phyloP scores from a whole-genome alignment of 495 filamentous ascomycete species.

The Penicillium argentinense region DNA sequence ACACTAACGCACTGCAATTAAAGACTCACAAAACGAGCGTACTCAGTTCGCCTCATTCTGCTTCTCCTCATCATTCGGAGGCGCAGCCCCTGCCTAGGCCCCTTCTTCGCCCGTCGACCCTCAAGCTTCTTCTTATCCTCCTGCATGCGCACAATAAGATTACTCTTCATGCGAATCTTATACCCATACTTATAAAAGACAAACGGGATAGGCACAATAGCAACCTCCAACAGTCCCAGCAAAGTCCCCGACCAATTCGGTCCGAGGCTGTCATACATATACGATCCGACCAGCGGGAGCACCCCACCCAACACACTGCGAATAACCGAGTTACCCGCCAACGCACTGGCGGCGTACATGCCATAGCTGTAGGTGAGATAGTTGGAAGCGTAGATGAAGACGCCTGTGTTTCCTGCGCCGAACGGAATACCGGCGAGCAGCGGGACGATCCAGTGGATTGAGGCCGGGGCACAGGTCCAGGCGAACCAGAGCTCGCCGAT shows the following conservation, averaged over 20 bases:
- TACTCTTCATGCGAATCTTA: slow-evolving; percentile 63
- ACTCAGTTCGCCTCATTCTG: slow-evolving; percentile 10
- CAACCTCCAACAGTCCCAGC: slow-evolving; percentile 66
- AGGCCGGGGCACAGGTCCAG: slow-evolving; percentile 72
- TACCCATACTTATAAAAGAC: slow-evolving; percentile 76
- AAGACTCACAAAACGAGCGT: not conserved
- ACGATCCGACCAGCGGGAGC: slow-evolving; percentile 70
- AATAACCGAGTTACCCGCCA: slow-evolving; percentile 75
- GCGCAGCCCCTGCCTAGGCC: slow-evolving; percentile 3
- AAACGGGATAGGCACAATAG: slow-evolving; percentile 75
- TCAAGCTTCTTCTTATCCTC: slow-evolving; percentile 67
- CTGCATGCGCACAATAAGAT: slow-evolving; percentile 66
- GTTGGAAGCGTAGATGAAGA: slow-evolving; percentile 78
- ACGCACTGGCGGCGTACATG: slow-evolving; percentile 71
- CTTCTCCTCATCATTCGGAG: slow-evolving; percentile 17
- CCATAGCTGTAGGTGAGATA: slow-evolving; percentile 79
- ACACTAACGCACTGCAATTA: slow-evolving; percentile 1
- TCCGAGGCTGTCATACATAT: slow-evolving; percentile 68
- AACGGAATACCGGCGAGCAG: slow-evolving; percentile 78
- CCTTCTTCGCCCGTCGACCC: slow-evolving; percentile 31
- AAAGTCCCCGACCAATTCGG: slow-evolving; percentile 80
- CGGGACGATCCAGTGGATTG: slow-evolving; percentile 73
- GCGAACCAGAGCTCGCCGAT: slow-evolving; percentile 76
- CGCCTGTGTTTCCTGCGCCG: slow-evolving; percentile 70
- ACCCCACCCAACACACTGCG: slow-evolving; percentile 67